Conservation (phyloP, 164 flowering plant species). For the Houttuynia cordata region DNA sequence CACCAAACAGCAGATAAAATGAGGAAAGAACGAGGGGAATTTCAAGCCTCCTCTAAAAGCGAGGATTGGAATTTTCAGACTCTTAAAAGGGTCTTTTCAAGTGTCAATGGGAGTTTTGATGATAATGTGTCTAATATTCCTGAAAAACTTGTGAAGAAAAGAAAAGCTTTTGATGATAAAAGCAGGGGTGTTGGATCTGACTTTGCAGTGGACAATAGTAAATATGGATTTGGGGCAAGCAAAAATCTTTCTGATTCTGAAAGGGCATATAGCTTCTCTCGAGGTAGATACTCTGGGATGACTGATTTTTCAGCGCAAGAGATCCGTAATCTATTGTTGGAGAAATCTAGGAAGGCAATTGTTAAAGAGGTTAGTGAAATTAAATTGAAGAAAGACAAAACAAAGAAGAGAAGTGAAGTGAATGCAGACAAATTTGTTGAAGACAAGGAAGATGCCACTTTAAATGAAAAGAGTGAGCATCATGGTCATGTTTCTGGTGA, state of each 20-base stretch:
- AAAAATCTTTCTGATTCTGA: slow-evolving; percentile 17
- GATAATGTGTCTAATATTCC: background rate
- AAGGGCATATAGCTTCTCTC: slow-evolving; percentile 11
- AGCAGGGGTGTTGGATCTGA: slow-evolving; percentile 1
- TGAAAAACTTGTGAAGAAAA: slow-evolving; percentile 28
- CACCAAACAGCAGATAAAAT: slow-evolving; percentile 56
- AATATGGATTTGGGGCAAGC: slow-evolving; percentile 11
- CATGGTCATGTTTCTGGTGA: background rate
- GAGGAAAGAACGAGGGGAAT: slow-evolving; percentile 57
- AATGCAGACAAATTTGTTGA: slow-evolving; percentile 1
- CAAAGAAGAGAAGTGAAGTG: slow-evolving; percentile 9
- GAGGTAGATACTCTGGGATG: background rate
- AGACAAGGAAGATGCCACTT: slow-evolving; percentile 6
- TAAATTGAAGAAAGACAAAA: slow-evolving; percentile 11
- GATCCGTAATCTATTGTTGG: slow-evolving; percentile 32
- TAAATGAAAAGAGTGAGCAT: slow-evolving; percentile 9
- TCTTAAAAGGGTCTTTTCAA: slow-evolving; percentile 23
- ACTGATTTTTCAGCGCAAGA: slow-evolving; percentile 31
- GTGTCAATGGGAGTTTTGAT: slow-evolving; percentile 8
- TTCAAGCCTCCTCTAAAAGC: slow-evolving; percentile 52
- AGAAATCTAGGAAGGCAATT: slow-evolving; percentile 52
- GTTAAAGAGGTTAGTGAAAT: slow-evolving; percentile 31
- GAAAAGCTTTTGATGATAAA: slow-evolving; percentile 24
- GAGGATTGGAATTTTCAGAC: slow-evolving; percentile 39
- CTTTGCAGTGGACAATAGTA: slow-evolving; percentile 5